A percentile compares a stretch with the other conserved stretches of the same genome.
Conservation (phyloP, 192 early-diverging fungal genomes). For the Gryganskiella cystojenkinii region DNA sequence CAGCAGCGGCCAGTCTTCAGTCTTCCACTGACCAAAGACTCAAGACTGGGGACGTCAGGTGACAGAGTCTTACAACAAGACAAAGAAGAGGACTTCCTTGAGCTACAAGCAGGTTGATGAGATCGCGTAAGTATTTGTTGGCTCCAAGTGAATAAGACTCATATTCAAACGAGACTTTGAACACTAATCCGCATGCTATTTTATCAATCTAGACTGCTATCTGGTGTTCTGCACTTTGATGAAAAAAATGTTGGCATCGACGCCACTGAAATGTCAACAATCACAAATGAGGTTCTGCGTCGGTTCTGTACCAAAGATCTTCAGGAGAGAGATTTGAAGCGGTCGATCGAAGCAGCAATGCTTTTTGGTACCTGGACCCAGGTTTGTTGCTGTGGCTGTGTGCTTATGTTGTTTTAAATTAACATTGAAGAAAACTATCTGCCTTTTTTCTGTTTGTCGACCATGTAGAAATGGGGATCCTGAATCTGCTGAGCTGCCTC, state of each 20-base stretch:
- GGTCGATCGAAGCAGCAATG: background rate
- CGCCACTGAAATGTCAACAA: background rate
- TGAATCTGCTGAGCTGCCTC: slow-evolving; percentile 7
- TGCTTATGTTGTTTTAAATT: background rate
- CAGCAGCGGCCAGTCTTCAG: slow-evolving; percentile 1
- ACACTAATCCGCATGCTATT: background rate
- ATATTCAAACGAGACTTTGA: background rate
- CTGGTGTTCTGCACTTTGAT: slow-evolving; percentile 9
- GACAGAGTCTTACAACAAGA: background rate
- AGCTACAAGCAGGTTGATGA: slow-evolving; percentile 3
- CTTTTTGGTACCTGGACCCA: background rate
- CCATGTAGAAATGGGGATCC: slow-evolving; percentile 9
- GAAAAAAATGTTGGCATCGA: background rate
- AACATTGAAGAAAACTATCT: background rate
- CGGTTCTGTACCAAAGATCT: slow-evolving; percentile 1
- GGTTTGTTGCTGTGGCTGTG: slow-evolving; percentile 3
- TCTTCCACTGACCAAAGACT: slow-evolving; percentile 1
- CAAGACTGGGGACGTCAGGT: slow-evolving; percentile 10
- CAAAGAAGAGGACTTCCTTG: background rate
- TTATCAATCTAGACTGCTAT: slow-evolving; percentile 6
- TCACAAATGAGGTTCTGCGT: slow-evolving; percentile 1
- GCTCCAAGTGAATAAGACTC: background rate
- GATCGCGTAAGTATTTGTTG: slow-evolving; percentile 13
- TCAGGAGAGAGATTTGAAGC: slow-evolving; percentile 2
- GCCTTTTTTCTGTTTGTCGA: background rate